These are phyloP conservation scores for Onygenales sp. DNA, from an alignment of 2,329 filamentous ascomycete genomes.

Conservation along the genomic window DNA sequence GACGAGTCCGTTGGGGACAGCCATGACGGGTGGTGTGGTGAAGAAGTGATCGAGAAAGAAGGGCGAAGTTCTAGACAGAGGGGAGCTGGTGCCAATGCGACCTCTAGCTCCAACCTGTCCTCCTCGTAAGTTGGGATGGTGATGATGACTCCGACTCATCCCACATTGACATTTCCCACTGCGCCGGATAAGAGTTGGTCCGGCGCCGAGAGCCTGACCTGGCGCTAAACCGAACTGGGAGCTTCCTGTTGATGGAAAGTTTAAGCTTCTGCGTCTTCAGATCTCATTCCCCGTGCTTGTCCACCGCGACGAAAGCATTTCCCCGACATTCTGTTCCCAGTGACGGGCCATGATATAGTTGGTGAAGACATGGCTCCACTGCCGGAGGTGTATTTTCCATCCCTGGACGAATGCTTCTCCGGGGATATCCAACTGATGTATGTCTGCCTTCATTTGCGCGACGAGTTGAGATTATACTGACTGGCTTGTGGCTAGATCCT, in stretches of 20 bases:
- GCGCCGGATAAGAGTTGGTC: neutral
- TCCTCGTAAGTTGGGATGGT: too few species aligned
- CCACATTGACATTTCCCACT: too few species aligned
- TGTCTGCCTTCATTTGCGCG: conserved; percentile 8
- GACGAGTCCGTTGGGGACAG: conserved; percentile 38
- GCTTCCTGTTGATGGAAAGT: conserved; percentile 22
- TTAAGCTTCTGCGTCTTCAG: neutral
- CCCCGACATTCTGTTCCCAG: neutral
- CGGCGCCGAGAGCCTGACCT: neutral
- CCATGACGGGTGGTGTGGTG: neutral
- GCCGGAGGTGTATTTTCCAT: conserved; percentile 69
- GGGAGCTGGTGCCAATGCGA: neutral
- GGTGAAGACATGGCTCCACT: conserved; percentile 55
- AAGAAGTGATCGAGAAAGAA: neutral
- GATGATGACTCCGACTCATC: too few species aligned
- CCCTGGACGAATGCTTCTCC: conserved; percentile 74
- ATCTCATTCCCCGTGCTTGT: neutral
- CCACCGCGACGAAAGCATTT: neutral
- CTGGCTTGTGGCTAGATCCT: conserved; percentile 42
- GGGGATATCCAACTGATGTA: conserved; percentile 75
- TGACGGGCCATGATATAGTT: conserved; percentile 28
- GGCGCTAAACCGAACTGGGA: conserved; percentile 27
- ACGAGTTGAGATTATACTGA: conserved; percentile 9
- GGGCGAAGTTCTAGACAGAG: neutral
- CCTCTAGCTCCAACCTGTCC: too few species aligned